Evolutionary conservation across 176 grass and related monocot genomes (phyloP), one percentile per base, ranked within the genome.

Genomic region (Calamus simplicifolius): DNA sequence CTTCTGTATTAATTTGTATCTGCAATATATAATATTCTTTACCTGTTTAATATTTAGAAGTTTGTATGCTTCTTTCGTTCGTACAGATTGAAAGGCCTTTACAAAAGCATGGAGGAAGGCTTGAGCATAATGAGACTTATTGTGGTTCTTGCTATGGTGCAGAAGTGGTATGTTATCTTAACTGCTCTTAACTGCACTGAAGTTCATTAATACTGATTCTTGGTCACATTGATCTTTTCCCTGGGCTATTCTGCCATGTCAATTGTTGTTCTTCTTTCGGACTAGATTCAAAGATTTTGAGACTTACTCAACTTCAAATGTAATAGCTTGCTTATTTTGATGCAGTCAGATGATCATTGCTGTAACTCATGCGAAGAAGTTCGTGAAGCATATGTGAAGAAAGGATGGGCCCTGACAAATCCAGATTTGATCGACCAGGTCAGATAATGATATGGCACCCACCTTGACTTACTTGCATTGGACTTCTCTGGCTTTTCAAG

Each of bases 301-400:
- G 35, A 10, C 35, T 43, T 12, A 1, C 35, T 43, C 35, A 43
- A 43, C 35, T 12, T 43, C 8, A 43, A 43, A 2, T 56, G 48
- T n/a, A 19, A 43, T 30, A 54, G n/a, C 50, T 25, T 54, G 12
- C 52, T 69, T 8, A 13, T 43, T 16, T 66, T 73, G 51, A 52
- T 27, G 74, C 78, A 98, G 93, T 91, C 79, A 3, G 93, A 98
- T 69, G 93, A 98, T 50, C 84, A 92, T 65, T 98, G 93, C 61
- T 98, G 93, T 73, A 98, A 98, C 85, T 91, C 80, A 19, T 98
- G 93, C 28, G 93, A 92, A 81, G 88, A 98, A 85, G 88, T 98
- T 48, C 80, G 77, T 72, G 93, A 92, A 52, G 93, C 87, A 75
- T 98, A 98, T 77, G 79, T 58, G 76, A 92, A 92, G 77, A 98